These are phyloP conservation scores for Coffea eugenioides DNA, from an alignment of 257 asterid genomes.

Conservation along the genomic window DNA sequence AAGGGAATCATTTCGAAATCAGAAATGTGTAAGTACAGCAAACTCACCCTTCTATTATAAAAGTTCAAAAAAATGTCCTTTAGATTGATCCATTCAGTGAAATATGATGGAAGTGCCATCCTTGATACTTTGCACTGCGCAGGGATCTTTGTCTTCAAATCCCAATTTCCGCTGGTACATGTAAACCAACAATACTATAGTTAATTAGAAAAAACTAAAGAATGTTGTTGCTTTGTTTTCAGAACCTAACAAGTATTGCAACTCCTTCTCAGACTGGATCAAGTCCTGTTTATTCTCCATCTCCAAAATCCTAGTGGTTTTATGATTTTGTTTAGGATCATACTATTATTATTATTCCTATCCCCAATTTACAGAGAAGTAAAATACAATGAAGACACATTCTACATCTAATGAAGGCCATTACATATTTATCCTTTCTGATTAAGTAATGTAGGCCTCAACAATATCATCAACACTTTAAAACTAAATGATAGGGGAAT, in stretches of 20 bases:
- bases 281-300: not conserved
- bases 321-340: not conserved
- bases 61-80: slow-evolving; percentile 86
- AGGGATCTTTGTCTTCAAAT: slow-evolving; percentile 86
- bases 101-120: slow-evolving; percentile 72
- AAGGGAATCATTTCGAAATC: not conserved
- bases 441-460: not conserved
- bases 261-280: not conserved
- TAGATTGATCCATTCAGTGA: slow-evolving; percentile 95
- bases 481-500: not conserved
- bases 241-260: not conserved
- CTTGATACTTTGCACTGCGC: slow-evolving; percentile 73
- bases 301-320: not conserved
- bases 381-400: not conserved
- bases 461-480: not conserved
- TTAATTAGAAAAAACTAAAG: not conserved
- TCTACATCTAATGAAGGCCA: not conserved
- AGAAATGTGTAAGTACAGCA: not conserved
- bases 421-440: no score
- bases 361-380: not conserved
- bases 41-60: slow-evolving; percentile 72
- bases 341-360: not conserved
- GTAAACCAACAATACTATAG: slow-evolving; percentile 24
- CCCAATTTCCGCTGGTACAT: slow-evolving; percentile 86
- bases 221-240: not conserved